These are phyloP conservation scores for Pythium sp. DNA, from an alignment of 352 stramenopile genomes.

Conservation along the genomic window DNA sequence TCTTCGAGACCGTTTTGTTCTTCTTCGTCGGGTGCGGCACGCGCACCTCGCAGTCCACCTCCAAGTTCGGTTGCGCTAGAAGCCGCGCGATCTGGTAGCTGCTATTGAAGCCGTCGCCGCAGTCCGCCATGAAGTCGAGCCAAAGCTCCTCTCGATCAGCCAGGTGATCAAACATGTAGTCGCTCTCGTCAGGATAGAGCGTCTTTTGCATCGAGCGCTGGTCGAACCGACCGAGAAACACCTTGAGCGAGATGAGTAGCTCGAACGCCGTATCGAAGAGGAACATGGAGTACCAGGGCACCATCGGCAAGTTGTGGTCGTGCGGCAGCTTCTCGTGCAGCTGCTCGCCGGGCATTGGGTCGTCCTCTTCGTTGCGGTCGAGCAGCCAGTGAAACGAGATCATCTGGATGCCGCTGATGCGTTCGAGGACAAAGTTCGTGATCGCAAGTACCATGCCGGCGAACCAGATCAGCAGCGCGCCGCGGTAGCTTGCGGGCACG, in stretches of 20 bases:
- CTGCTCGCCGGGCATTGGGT: conserved; percentile 37
- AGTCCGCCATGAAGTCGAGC: conserved; percentile 94
- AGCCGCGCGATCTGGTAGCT: conserved; percentile 91
- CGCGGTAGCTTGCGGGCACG: conserved; percentile 75
- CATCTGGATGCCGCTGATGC: conserved; percentile 74
- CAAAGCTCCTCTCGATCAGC: conserved; percentile 80
- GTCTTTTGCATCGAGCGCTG: conserved; percentile 90
- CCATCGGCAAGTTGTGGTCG: conserved; percentile 87
- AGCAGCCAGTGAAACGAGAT: conserved; percentile 79
- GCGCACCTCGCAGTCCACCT: conserved; percentile 59
- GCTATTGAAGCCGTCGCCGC: conserved; percentile 92
- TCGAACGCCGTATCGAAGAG: conserved; percentile 90
- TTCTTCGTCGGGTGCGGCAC: conserved; percentile 20
- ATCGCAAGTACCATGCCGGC: conserved; percentile 76
- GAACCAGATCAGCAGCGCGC: conserved; percentile 81
- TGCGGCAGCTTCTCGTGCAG: conserved; percentile 61
- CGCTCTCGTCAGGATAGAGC: conserved; percentile 63
- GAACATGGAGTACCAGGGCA: conserved; percentile 94
- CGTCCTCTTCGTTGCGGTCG: conserved; percentile 39
- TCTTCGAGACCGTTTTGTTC: conserved; percentile 26
- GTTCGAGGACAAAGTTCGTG: conserved; percentile 83
- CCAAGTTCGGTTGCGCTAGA: conserved; percentile 86
- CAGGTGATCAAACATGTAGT: conserved; percentile 84
- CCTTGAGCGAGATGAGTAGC: conserved; percentile 91
- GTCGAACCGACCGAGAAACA: conserved; percentile 91